A percentile compares a stretch with the other conserved stretches of the same genome.
Conservation (phyloP, 2,329 filamentous ascomycete species). For the Grosmannia clavigera region DNA sequence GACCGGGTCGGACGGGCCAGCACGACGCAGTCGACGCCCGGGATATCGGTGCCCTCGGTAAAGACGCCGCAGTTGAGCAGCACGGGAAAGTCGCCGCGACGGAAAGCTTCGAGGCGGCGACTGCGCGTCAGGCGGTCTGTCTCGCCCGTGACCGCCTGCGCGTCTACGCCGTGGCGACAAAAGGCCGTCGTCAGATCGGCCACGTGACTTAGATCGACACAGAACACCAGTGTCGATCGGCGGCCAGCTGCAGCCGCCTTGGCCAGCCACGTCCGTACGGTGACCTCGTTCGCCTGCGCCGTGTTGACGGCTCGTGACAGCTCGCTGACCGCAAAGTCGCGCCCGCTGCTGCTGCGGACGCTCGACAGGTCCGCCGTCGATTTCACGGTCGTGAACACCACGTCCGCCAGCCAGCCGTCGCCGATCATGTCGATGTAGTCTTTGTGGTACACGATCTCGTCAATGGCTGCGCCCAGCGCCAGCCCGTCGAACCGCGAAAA, state of each 20-base stretch:
- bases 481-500: conserved; percentile 72
- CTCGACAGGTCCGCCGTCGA: conserved; percentile 67
- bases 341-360: conserved; percentile 50
- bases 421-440: conserved; percentile 57
- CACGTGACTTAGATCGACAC: conserved; percentile 81
- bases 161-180: conserved; percentile 65
- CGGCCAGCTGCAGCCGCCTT: conserved; percentile 42
- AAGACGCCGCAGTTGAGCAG: conserved; percentile 93
- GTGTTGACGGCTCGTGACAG: conserved; percentile 79
- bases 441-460: conserved; percentile 93
- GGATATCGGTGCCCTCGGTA: conserved; percentile 94
- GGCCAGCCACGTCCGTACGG: conserved; percentile 73
- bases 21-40: conserved; percentile 89
- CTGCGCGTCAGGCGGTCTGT: conserved; percentile 59
- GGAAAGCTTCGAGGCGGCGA: conserved; percentile 64
- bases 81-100: conserved; percentile 64
- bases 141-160: conserved; percentile 71
- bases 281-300: conserved; percentile 65
- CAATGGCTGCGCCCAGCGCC: conserved; percentile 70
- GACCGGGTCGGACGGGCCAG: conserved; percentile 82
- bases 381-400: conserved; percentile 87
- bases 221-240: conserved; percentile 85
- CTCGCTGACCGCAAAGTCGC: conserved; percentile 71
- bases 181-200: conserved; percentile 63
- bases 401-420: conserved; percentile 82